A percentile compares a stretch with the other conserved stretches of the same genome.
Conservation (phyloP, 805 yeast genomes). For the Kuraishia capsulata region DNA sequence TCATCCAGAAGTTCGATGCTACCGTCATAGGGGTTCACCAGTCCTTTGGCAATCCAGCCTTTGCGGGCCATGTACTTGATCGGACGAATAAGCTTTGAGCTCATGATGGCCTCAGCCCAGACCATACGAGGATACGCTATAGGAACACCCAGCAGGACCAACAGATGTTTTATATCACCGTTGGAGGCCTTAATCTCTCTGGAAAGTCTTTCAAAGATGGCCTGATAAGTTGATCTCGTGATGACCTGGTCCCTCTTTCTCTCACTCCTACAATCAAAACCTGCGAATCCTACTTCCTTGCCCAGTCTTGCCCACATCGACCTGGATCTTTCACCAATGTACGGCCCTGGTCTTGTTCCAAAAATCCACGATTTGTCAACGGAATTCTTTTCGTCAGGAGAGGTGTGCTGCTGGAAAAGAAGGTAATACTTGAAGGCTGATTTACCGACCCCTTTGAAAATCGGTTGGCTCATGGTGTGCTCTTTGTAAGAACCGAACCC, state of each 20-base stretch:
- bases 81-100: conserved; percentile 55
- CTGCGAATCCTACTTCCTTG: conserved; percentile 57
- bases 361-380: conserved; percentile 54
- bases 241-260: conserved; percentile 57
- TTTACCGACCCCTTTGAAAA: conserved; percentile 66
- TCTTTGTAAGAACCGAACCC: conserved; percentile 89
- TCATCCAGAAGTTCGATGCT: conserved; percentile 87
- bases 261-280: conserved; percentile 91
- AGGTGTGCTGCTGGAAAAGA: conserved; percentile 83
- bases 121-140: conserved; percentile 91
- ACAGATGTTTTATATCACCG: conserved; percentile 60
- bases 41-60: conserved; percentile 57
- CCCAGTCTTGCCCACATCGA: conserved; percentile 73
- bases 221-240: conserved; percentile 42
- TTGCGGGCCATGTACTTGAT: conserved; percentile 49
- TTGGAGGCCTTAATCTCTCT: conserved; percentile 42
- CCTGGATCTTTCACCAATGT: conserved; percentile 55
- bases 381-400: conserved; percentile 31
- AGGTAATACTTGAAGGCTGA: conserved; percentile 79
- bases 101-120: conserved; percentile 74
- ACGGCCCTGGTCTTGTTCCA: conserved; percentile 54
- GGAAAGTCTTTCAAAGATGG: conserved; percentile 49
- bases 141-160: conserved; percentile 88
- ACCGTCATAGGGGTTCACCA: conserved; percentile 90
- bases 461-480: conserved; percentile 59